Evolutionary conservation across 2,329 filamentous ascomycete species (phyloP), one percentile per base, ranked within the genome.

Genomic region (Camillea tinctor): DNA sequence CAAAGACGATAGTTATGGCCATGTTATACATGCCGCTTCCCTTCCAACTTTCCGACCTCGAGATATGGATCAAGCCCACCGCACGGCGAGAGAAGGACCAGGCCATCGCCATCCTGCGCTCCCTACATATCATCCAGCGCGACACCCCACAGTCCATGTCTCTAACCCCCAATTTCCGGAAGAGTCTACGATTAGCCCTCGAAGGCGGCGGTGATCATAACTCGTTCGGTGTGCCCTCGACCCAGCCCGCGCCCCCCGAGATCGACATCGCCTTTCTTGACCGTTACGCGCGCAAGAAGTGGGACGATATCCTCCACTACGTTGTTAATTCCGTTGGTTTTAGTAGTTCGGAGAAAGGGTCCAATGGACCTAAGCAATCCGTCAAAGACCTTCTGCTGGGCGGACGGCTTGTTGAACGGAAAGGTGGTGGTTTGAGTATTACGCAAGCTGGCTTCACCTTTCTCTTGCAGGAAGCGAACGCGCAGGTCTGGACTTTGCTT

Each of bases 241-340:
- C 81, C 13, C 82, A 88, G 7, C 80, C 86, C 3, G 80, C 86
- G 36, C 83, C 86, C 49, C 79, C 82, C 58, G 83, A 86, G 54
- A 84, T 95, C 54, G 87, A 89, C 60, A 76, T 93, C 11, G 71
- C 84, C 1, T 92, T 90, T 67, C 83, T 99, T 59, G 95, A 99
- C 71, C 84, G 87, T 24, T 96, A 94, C 76, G 93, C 95, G 4
- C 86, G 91, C 57, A 86, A 85, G 68, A 93, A 96, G 72, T 99
- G 95, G 93, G 96, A 99, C 75, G 90, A 92, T 23, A 97, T 99
- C 24, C 77, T 99, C 53, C 95, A 97, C 74, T 99, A 93, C 72
- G 93, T 99, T 73, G 95, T 99, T 20, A 91, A 89, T 60, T 89
- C 86, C 62, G 88, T 90, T 8, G 87, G 85, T 1, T 77, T 78